Conservation (phyloP, 345 rosid genomes). For the Barbarea vulgaris region DNA sequence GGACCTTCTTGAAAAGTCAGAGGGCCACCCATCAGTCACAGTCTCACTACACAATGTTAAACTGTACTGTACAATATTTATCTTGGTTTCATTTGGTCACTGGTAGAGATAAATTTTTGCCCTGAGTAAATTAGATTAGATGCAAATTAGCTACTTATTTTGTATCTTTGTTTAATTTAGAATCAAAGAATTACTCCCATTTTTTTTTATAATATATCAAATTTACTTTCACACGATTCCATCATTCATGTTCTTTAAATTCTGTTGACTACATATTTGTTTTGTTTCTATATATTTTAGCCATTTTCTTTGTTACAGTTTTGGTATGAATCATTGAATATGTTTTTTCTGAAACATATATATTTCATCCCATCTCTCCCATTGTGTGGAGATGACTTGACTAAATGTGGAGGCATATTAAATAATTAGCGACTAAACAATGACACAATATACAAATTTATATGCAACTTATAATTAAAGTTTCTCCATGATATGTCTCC, state of each 20-base stretch:
- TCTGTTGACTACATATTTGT: not conserved
- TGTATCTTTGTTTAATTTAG: not conserved
- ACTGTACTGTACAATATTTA: too few relatives aligned
- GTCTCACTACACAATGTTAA: not conserved
- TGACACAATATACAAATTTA: not conserved
- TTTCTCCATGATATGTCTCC: not conserved
- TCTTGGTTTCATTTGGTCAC: not conserved
- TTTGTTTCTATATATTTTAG: too few relatives aligned
- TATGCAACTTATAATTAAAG: not conserved
- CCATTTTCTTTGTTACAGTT: not conserved
- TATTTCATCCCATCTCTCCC: not conserved
- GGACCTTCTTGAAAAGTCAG: not conserved
- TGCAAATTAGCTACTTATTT: not conserved
- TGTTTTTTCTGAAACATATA: not conserved
- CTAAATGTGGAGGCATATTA: not conserved
- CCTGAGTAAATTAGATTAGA: not conserved
- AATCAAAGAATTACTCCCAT: not conserved
- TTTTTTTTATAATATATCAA: too few relatives aligned
- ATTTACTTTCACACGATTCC: not conserved
- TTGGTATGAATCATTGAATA: not conserved
- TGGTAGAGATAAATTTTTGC: slow-evolving; percentile 17
- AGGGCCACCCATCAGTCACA: not conserved
- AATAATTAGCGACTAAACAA: not conserved
- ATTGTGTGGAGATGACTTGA: slow-evolving; percentile 6
- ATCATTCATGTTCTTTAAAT: not conserved